phyloP scores from a whole-genome alignment of 768 basidiomycete genomes.

The Tulasnella sp. region DNA sequence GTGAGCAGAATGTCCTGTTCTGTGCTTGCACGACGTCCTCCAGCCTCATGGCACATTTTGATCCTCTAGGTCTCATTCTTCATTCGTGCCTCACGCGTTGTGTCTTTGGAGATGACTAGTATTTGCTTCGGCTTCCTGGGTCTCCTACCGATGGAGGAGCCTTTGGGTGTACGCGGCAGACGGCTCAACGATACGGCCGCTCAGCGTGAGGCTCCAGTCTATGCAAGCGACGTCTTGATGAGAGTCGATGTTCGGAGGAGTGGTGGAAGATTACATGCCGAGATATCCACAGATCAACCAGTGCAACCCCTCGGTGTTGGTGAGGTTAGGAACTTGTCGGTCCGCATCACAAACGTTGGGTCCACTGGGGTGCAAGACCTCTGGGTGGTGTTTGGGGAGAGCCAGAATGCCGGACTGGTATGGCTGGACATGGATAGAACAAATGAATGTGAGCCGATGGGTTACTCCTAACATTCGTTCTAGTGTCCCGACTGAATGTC shows the following conservation, averaged over 20 bases:
- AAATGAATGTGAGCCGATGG: too few species aligned
- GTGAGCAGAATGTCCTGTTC: too few species aligned
- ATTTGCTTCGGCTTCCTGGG: conserved; percentile 61
- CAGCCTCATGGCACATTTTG: not conserved
- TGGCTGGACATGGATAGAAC: conserved; percentile 32
- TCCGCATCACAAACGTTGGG: conserved; percentile 62
- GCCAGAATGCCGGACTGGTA: conserved; percentile 43
- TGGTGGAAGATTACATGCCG: conserved; percentile 45
- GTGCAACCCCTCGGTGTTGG: conserved; percentile 52
- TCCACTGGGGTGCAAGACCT: conserved; percentile 47
- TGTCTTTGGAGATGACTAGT: conserved; percentile 45
- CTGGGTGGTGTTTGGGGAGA: conserved; percentile 49
- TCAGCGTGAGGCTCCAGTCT: conserved; percentile 56
- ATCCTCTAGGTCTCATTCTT: conserved; percentile 2
- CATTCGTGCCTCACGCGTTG: not conserved
- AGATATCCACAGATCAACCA: conserved; percentile 29
- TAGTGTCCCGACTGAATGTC: too few species aligned
- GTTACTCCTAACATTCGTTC: too few species aligned
- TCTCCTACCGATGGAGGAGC: conserved; percentile 55
- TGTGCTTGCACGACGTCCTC: not conserved
- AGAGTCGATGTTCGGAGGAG: conserved; percentile 51
- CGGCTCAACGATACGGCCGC: conserved; percentile 63
- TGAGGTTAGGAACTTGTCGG: conserved; percentile 42
- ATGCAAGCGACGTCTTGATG: conserved; percentile 56
- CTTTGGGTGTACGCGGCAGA: conserved; percentile 57